A percentile compares a stretch with the other conserved stretches of the same genome.
phyloP scores from a whole-genome alignment of 441 rosid genomes.

The Populus hybrid region DNA sequence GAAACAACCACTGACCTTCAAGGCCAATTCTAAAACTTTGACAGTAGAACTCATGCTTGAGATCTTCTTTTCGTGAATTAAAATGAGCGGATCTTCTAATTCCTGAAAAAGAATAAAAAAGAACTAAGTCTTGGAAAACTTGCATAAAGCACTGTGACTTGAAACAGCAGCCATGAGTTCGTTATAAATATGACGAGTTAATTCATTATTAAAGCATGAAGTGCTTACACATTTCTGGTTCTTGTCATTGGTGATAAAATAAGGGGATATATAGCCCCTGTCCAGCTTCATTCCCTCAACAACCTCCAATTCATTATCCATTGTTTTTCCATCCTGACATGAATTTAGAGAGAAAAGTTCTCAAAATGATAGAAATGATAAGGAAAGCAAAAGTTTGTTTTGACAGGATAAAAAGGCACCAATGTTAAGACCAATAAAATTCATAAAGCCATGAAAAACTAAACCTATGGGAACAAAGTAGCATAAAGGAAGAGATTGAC shows the following conservation, averaged over 20 bases:
- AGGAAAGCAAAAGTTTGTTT: neutral
- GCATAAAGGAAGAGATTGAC: neutral
- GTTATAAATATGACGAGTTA: neutral
- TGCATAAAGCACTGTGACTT: neutral
- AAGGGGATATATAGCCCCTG: conserved; percentile 71
- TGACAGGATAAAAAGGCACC: neutral
- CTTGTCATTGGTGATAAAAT: conserved; percentile 62
- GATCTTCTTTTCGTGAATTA: conserved; percentile 75
- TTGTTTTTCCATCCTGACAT: conserved; percentile 67
- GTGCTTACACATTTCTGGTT: conserved; percentile 64
- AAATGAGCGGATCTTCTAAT: conserved; percentile 68
- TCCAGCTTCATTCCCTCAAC: conserved; percentile 84
- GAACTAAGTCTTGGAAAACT: neutral
- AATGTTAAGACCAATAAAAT: neutral
- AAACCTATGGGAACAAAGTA: neutral
- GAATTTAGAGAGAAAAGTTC: too few relatives aligned
- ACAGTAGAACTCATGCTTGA: conserved; percentile 56
- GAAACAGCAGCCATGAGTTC: neutral
- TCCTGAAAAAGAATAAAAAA: conserved; percentile 33
- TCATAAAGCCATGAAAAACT: neutral
- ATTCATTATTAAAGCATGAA: neutral
- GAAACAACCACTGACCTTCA: conserved; percentile 41
- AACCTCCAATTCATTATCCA: conserved; percentile 64
- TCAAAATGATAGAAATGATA: neutral
- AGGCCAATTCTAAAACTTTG: conserved; percentile 65